Conservation (phyloP, 2,329 filamentous ascomycete species). For the Teratosphaeria nubilosa region DNA sequence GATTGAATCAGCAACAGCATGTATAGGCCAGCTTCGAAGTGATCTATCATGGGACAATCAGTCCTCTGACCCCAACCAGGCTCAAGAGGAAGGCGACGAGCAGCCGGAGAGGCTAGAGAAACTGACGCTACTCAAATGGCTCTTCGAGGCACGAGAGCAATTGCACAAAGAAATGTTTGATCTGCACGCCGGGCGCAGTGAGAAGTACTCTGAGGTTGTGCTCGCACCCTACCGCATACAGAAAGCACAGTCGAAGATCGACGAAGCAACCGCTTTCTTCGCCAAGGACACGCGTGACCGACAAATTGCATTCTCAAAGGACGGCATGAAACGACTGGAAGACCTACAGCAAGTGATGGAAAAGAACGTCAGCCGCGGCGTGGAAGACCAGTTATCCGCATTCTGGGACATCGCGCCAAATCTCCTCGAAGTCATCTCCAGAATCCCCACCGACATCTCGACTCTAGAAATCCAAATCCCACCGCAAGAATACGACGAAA, state of each 20-base stretch:
- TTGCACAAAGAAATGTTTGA: slow-evolving; percentile 80
- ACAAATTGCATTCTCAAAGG: slow-evolving; percentile 58
- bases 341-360: slow-evolving; percentile 73
- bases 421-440: slow-evolving; percentile 66
- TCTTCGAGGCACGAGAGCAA: slow-evolving; percentile 86
- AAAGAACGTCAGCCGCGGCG: slow-evolving; percentile 73
- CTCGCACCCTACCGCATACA: slow-evolving; percentile 66
- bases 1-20: slow-evolving; percentile 60
- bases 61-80: slow-evolving; percentile 62
- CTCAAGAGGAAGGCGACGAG: slow-evolving; percentile 91
- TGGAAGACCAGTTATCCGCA: slow-evolving; percentile 82
- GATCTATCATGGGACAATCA: slow-evolving; percentile 64
- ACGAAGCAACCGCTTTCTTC: slow-evolving; percentile 74
- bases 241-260: slow-evolving; percentile 68
- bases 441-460: slow-evolving; percentile 52
- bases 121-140: slow-evolving; percentile 88
- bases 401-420: slow-evolving; percentile 97
- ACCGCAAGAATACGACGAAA: slow-evolving; percentile 69
- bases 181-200: slow-evolving; percentile 67
- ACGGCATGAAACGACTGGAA: slow-evolving; percentile 61
- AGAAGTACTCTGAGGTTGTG: slow-evolving; percentile 76
- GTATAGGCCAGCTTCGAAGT: slow-evolving; percentile 66
- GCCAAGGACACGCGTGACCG: slow-evolving; percentile 62
- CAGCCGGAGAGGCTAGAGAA: slow-evolving; percentile 90
- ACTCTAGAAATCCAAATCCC: slow-evolving; percentile 71